A percentile compares a stretch with the other conserved stretches of the same genome.
Conservation (phyloP, 2,329 filamentous ascomycete genomes). For the Phialophora tarda region DNA sequence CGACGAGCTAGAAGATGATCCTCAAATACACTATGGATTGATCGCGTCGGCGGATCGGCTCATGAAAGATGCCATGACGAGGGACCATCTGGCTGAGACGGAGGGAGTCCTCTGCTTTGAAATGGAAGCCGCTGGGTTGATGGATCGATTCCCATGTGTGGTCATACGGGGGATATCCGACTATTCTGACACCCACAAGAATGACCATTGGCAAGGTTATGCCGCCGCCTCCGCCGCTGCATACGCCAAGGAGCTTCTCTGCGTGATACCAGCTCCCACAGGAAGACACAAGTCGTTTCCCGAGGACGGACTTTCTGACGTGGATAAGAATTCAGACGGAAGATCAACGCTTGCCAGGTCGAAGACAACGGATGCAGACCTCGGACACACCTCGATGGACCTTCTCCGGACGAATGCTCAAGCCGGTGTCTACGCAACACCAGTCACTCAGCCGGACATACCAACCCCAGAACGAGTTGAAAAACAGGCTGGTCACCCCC, state of each 20-base stretch:
- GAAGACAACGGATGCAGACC: too few species aligned
- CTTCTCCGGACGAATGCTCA: too few species aligned
- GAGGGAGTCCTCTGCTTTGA: slow-evolving; percentile 41
- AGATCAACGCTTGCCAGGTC: too few species aligned
- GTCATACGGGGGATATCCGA: slow-evolving; percentile 52
- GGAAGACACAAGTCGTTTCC: too few species aligned
- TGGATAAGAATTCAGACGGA: too few species aligned
- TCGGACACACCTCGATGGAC: too few species aligned
- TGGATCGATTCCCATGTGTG: slow-evolving; percentile 45
- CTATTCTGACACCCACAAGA: slow-evolving; percentile 51
- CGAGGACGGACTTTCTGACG: too few species aligned
- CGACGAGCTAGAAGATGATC: slow-evolving; percentile 8
- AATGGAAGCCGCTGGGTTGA: slow-evolving; percentile 44
- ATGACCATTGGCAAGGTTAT: slow-evolving; percentile 47
- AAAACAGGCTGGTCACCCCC: too few species aligned
- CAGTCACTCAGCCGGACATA: too few species aligned
- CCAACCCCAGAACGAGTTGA: too few species aligned
- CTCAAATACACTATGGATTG: slow-evolving; percentile 36
- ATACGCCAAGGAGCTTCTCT: slow-evolving; percentile 38
- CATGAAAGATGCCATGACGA: slow-evolving; percentile 28
- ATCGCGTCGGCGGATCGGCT: slow-evolving; percentile 38
- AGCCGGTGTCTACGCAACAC: too few species aligned
- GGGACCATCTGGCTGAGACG: slow-evolving; percentile 26
- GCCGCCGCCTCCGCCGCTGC: slow-evolving; percentile 45
- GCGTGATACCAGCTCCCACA: not conserved